Conservation (phyloP, 495 filamentous ascomycete species). For the Aspergillus heteromorphus region DNA sequence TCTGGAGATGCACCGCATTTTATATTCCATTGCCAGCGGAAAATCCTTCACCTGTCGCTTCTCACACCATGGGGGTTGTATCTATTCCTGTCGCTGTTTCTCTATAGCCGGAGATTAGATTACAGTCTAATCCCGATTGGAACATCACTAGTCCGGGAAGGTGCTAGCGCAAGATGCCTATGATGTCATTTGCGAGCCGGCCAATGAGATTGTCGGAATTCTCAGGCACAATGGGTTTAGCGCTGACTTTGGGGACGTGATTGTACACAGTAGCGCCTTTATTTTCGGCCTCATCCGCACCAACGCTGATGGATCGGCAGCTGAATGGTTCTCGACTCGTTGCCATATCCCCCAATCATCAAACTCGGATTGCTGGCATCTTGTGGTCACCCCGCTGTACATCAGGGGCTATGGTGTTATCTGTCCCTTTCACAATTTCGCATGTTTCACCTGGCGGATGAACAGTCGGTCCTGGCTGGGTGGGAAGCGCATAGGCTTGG, state of each 20-base stretch:
- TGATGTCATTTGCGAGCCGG: slow-evolving; percentile 14
- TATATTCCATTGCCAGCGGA: neutral
- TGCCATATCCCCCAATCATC: no score
- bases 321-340: neutral
- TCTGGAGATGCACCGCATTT: neutral
- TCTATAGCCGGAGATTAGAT: neutral
- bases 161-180: neutral
- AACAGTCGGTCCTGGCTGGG: no score
- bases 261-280: neutral
- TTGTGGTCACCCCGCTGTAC: no score
- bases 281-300: no score
- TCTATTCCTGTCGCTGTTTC: neutral
- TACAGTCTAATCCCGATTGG: neutral
- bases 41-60: neutral
- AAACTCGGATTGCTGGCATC: no score
- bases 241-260: neutral
- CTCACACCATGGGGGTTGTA: neutral
- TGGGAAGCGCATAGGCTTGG: no score
- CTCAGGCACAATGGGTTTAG: neutral
- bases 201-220: slow-evolving; percentile 1
- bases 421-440: no score
- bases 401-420: no score
- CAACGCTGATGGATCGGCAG: no score
- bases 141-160: neutral
- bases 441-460: no score